phyloP scores from a whole-genome alignment of 495 filamentous ascomycete genomes.

The Hypomontagnella monticulosa region DNA sequence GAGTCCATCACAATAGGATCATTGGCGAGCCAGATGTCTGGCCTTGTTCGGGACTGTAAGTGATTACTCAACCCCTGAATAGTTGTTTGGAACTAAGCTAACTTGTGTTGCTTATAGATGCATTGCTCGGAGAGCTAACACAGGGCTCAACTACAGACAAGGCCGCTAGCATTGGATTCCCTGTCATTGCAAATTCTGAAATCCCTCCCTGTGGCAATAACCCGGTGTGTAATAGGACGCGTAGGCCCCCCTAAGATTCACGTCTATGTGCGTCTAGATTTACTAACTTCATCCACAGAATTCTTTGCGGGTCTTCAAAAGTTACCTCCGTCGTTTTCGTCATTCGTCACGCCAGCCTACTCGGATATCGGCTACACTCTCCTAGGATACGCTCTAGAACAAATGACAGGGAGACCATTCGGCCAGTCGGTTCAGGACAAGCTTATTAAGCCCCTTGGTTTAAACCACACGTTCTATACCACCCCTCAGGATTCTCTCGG shows the following conservation, averaged over 20 bases:
- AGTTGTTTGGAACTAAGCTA: neutral
- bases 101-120: slow-evolving; percentile 49
- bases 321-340: slow-evolving; percentile 50
- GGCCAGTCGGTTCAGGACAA: slow-evolving; percentile 51
- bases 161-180: slow-evolving; percentile 46
- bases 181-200: slow-evolving; percentile 51
- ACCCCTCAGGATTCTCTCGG: slow-evolving; percentile 46
- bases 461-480: slow-evolving; percentile 53
- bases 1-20: slow-evolving; percentile 64
- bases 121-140: slow-evolving; percentile 52
- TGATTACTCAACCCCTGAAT: neutral
- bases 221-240: slow-evolving; percentile 48
- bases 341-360: slow-evolving; percentile 51
- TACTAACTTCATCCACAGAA: slow-evolving; percentile 40
- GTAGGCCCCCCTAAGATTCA: slow-evolving; percentile 9
- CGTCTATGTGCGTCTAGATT: neutral
- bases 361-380: slow-evolving; percentile 54
- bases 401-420: slow-evolving; percentile 50
- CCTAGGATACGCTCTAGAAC: slow-evolving; percentile 50
- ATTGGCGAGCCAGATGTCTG: slow-evolving; percentile 63
- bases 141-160: slow-evolving; percentile 44
- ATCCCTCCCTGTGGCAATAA: slow-evolving; percentile 55
- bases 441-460: slow-evolving; percentile 54
- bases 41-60: slow-evolving; percentile 57
- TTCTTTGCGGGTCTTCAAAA: slow-evolving; percentile 48